These are phyloP conservation scores for Pythium rishiriense DNA, from an alignment of 352 stramenopile genomes.

Conservation along the genomic window DNA sequence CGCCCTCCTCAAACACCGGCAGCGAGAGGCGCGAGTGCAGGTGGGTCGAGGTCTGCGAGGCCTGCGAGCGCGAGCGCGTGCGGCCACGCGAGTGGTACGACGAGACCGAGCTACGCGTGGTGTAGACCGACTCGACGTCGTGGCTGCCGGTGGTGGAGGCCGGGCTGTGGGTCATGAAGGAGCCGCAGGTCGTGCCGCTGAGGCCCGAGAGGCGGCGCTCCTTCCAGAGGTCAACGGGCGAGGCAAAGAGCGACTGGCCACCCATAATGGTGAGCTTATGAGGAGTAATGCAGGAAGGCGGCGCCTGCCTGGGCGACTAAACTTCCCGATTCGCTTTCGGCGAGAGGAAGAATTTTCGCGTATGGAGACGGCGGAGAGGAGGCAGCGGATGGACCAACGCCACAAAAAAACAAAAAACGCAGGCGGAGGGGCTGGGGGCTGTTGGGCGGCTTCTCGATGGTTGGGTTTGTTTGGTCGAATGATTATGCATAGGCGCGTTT, in stretches of 20 bases:
- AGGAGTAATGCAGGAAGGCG: too few species aligned
- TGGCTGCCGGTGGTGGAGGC: conserved; percentile 13
- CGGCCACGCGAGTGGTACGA: conserved; percentile 8
- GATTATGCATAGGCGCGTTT: conserved; percentile 20
- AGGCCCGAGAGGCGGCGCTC: conserved; percentile 53
- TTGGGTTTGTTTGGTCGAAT: conserved; percentile 7
- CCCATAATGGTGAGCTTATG: conserved; percentile 6
- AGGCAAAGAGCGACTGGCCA: conserved; percentile 18
- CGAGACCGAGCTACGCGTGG: conserved; percentile 20
- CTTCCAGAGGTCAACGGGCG: conserved; percentile 28
- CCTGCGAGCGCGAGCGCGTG: conserved; percentile 20
- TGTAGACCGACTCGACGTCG: conserved; percentile 29
- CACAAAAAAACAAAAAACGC: conserved; percentile 12
- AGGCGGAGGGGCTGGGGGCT: neutral
- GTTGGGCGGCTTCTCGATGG: neutral
- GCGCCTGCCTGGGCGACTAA: neutral
- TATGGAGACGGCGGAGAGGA: neutral
- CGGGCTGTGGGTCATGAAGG: conserved; percentile 29
- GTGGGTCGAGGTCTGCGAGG: neutral
- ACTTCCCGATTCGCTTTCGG: neutral
- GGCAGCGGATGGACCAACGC: conserved; percentile 2
- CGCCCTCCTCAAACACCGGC: conserved; percentile 18
- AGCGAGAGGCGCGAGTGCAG: conserved; percentile 11
- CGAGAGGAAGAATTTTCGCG: conserved; percentile 10
- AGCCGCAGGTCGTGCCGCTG: conserved; percentile 48